Evolutionary conservation across 257 asterid genomes (phyloP).

Genomic region (Anisodus acutangulus): DNA sequence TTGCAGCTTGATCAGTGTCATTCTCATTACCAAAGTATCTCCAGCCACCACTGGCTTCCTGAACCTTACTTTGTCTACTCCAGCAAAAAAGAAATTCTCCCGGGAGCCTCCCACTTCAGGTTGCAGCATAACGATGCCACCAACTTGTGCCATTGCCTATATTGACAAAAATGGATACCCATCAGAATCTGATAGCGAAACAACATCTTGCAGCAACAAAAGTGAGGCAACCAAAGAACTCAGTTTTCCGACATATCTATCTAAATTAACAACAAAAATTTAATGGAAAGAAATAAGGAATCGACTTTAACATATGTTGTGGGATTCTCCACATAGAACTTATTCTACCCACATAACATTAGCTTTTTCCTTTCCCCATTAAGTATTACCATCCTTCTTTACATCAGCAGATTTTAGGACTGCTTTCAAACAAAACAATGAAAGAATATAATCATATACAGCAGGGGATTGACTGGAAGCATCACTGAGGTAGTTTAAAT

Average conservation of each 20-base stretch:
- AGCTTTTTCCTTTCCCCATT: no score
- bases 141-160: conserved; percentile 98
- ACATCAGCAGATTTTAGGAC: no score
- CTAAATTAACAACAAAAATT: not conserved
- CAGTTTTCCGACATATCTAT: not conserved
- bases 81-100: conserved; percentile 79
- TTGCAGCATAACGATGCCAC: conserved; percentile 80
- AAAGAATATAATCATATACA: no score
- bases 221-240: not conserved
- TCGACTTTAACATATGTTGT: no score
- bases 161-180: conserved; percentile 27
- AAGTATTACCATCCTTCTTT: no score
- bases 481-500: no score
- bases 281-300: no score
- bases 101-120: conserved; percentile 85
- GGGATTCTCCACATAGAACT: no score
- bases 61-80: conserved; percentile 83
- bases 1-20: conserved; percentile 76
- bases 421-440: no score
- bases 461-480: no score
- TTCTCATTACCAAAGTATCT: conserved; percentile 85
- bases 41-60: conserved; percentile 83
- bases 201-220: not conserved
- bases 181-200: conserved; percentile 31
- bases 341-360: no score